phyloP scores from a whole-genome alignment of 805 yeast genomes.

The Saccharomycopsis sp. region DNA sequence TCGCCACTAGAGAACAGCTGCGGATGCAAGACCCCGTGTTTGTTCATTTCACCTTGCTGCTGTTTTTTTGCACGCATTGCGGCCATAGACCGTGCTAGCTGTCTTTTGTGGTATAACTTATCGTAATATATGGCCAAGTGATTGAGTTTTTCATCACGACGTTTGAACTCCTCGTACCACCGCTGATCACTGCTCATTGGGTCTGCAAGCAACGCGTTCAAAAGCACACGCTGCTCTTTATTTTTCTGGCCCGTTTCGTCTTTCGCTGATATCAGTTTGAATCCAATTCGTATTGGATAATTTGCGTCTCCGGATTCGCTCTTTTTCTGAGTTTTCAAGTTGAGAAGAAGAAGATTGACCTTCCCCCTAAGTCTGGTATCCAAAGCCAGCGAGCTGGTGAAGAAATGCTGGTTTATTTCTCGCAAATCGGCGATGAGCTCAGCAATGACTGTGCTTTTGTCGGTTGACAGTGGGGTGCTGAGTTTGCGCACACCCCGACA shows the following conservation, averaged over 20 bases:
- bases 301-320: neutral
- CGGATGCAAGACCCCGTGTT: neutral
- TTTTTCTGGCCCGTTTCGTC: too few species aligned
- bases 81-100: neutral
- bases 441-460: neutral
- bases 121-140: slow-evolving; percentile 7
- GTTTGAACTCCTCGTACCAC: slow-evolving; percentile 15
- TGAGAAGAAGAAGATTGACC: slow-evolving; percentile 10
- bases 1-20: slow-evolving; percentile 6
- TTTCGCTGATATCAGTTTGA: slow-evolving; percentile 5
- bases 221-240: neutral
- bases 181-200: slow-evolving; percentile 19
- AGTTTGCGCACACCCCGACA: too few species aligned
- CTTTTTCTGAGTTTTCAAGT: neutral
- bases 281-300: slow-evolving; percentile 17
- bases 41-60: neutral
- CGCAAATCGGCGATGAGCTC: neutral
- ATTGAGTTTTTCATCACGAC: slow-evolving; percentile 3
- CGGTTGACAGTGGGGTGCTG: neutral
- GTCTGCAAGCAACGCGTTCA: slow-evolving; percentile 16
- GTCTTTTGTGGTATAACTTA: neutral
- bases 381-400: neutral
- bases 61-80: neutral
- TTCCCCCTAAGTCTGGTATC: slow-evolving; percentile 1
- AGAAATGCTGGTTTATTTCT: neutral